Base-by-base conservation (phyloP, 2,329 filamentous ascomycete species). In the Fusarium nurragi region DNA sequence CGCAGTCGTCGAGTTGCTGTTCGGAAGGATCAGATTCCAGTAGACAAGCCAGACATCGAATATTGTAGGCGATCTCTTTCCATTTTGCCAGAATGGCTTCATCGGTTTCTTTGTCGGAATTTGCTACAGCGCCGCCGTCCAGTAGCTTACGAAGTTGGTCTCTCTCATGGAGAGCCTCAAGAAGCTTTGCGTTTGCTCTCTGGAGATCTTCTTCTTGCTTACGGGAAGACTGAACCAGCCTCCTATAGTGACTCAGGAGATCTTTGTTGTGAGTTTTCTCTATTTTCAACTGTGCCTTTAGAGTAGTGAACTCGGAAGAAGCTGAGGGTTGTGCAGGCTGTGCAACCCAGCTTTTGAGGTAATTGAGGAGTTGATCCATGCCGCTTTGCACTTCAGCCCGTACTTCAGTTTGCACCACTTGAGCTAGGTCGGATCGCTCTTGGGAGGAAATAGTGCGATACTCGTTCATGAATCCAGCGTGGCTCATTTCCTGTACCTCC, bases 11-110 rank as follows among this genome's bases (percentile, higher is more conserved):
- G 2, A 23, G 16, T 0, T 10, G 6, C 5, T 22, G 8, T 0
- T 1, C 22, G 8, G 21, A 13, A 1, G 28, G 13, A 11, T 14
- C 0, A 2, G 26, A 22, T 5, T 25, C 8, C 3, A 73, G 10
- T 1, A 6, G 4, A 2, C 11, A 18, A 4, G 60, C 64, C 2
- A 74, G 10, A 0, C 14, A 39, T 4, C 46, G 47, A 1, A 73
- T 65, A 14, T 60, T 69, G 25, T 67, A 73, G 4, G 10, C 1
- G 6, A 74, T 44, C 6, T 44, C 32, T 4, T 30, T 59, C 72
- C 68, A 74, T 5, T 61, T 47, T 9, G 25, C 32, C 2, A 6
- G 4, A 2, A 74, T 46, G 0, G 14, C 18, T 14, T 60, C 47
- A 4, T 73, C 72, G 0, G 58, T 55, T 14, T 23, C 2, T 30